phyloP scores from a whole-genome alignment of 208 protist species.

The Strigomonas culicis region DNA sequence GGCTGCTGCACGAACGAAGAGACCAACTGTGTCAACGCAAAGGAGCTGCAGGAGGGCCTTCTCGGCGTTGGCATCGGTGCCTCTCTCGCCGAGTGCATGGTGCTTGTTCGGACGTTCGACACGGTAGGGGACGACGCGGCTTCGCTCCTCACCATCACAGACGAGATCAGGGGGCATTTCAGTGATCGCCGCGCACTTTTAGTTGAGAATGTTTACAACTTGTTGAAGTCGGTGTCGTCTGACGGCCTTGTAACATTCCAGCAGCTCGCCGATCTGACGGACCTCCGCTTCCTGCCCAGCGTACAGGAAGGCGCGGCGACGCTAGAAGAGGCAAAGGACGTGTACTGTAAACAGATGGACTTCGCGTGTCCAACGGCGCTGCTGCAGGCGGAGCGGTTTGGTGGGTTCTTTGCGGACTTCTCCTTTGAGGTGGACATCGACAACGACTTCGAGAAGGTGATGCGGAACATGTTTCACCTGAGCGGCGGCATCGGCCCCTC shows the following conservation, averaged over 20 bases:
- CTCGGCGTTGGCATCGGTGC: slow-evolving; percentile 28
- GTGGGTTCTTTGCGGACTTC: slow-evolving; percentile 65
- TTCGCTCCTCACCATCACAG: slow-evolving; percentile 38
- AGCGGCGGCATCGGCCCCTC: slow-evolving; percentile 81
- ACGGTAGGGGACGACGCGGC: slow-evolving; percentile 30
- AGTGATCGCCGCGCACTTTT: slow-evolving; percentile 62
- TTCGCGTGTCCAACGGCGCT: slow-evolving; percentile 20
- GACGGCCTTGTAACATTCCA: slow-evolving; percentile 34
- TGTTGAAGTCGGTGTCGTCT: slow-evolving; percentile 52
- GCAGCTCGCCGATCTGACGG: slow-evolving; percentile 56
- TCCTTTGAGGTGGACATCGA: slow-evolving; percentile 78
- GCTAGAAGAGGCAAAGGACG: slow-evolving; percentile 33
- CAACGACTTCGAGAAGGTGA: slow-evolving; percentile 73
- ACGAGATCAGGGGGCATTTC: slow-evolving; percentile 64
- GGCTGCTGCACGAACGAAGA: slow-evolving; percentile 19
- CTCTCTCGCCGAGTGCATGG: slow-evolving; percentile 53
- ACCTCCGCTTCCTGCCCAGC: slow-evolving; percentile 49
- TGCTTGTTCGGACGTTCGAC: slow-evolving; percentile 73
- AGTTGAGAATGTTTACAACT: slow-evolving; percentile 56
- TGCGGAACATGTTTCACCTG: slow-evolving; percentile 90
- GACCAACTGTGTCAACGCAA: slow-evolving; percentile 43
- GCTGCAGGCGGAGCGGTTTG: slow-evolving; percentile 54
- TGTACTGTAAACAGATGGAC: slow-evolving; percentile 76
- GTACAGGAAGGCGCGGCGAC: slow-evolving; percentile 35
- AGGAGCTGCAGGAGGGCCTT: slow-evolving; percentile 69